These are phyloP conservation scores for Urtica urens DNA, from an alignment of 306 rosid genomes.

Conservation along the genomic window DNA sequence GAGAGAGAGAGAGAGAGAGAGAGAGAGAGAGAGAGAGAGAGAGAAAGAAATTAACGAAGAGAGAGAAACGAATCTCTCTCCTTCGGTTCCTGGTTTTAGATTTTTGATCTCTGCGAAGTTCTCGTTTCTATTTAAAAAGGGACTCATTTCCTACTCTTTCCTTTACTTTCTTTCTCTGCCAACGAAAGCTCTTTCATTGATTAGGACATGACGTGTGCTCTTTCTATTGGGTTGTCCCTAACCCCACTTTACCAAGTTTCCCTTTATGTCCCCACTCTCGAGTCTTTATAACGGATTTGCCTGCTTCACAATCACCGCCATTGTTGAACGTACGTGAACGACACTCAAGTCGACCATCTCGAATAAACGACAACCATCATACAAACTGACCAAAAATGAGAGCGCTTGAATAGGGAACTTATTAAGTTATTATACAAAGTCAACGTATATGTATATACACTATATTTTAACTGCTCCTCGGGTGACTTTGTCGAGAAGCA, in stretches of 20 bases:
- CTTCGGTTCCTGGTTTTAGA: background rate
- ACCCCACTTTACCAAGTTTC: slow-evolving; percentile 13
- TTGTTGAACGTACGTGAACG: background rate
- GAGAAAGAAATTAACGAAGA: slow-evolving; percentile 27
- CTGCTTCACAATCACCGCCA: background rate
- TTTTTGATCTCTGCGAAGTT: slow-evolving; percentile 12
- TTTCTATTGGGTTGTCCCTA: slow-evolving; percentile 17
- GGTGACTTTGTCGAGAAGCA: too few relatives aligned
- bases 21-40: slow-evolving; percentile 30
- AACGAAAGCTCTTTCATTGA: slow-evolving; percentile 33
- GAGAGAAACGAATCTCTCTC: slow-evolving; percentile 29
- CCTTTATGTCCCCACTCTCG: slow-evolving; percentile 25
- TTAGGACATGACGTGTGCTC: slow-evolving; percentile 36
- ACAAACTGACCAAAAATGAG: too few relatives aligned
- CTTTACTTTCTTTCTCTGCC: slow-evolving; percentile 21
- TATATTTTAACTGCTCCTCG: too few relatives aligned
- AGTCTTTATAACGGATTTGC: slow-evolving; percentile 21
- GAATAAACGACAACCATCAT: background rate
- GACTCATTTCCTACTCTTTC: background rate
- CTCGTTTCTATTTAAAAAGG: slow-evolving; percentile 25
- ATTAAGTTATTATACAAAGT: too few relatives aligned
- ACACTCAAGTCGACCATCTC: slow-evolving; percentile 6
- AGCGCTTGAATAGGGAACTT: too few relatives aligned
- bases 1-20: slow-evolving; percentile 15
- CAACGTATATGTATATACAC: too few relatives aligned